Base-by-base conservation (phyloP, 2,329 filamentous ascomycete genomes). In the Calonectria pseudoturangicola region DNA sequence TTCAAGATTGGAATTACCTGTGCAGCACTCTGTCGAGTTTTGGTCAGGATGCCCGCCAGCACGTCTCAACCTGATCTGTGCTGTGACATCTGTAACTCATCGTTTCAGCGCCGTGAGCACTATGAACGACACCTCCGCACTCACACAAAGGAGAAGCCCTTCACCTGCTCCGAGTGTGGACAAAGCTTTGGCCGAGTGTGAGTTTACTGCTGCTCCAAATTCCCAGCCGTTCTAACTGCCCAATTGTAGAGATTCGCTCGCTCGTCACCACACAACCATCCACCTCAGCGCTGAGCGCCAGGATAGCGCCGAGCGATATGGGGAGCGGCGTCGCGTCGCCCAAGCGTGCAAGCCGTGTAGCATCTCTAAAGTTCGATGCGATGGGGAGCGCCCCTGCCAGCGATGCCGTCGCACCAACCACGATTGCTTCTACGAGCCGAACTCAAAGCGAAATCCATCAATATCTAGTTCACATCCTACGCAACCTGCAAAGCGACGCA, bases 181-280 rank as follows among this genome's bases (percentile, higher is more conserved):
- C 62, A 65, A 41, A 65, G 62, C 18, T 65, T 65, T 27, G 62
- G 62, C 2, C 28, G 62, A 65, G 62, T 65, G 62, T 65, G 28
- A 36, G 62, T 43, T 30, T 33, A 7, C 28, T 21, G 60, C 16
- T 64, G 3, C 27, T 3, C 5, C 2, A 2, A 60, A 60, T 16
- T 4, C n/a, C 15, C 4, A 1, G 39, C 13, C 16, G 13, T 63
- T 45, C 33, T 47, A 45, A 30, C 25, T 15, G 25, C n/a, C 5
- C 30, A 4, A 1, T 9, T 12, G 1, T 12, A 65, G 62, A 33
- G 62, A 65, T 45, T 65, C 62, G n/a, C 62, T 65, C 43, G 43
- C 62, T n/a, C 62, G 62, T 7, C 62, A 65, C 28, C 62, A 65
- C n/a, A 39, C 62, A 4, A 45, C 62, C 27, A 48, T 65, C 16